Conservation (phyloP, 805 yeast species). For the Cyberlindnera mississippiensis region DNA sequence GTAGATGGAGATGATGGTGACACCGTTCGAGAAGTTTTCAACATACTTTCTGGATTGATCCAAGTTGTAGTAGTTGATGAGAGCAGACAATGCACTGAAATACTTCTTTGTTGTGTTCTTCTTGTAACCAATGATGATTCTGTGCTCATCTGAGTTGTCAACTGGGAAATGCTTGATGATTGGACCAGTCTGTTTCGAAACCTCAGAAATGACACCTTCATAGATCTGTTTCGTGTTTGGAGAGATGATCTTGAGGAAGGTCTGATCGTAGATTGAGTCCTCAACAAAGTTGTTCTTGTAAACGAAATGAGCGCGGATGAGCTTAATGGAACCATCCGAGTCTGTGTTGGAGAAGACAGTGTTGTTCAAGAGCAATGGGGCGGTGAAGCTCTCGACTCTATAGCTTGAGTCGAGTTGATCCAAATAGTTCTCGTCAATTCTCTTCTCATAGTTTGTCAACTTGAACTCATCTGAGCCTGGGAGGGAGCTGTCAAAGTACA, state of each 20-base stretch:
- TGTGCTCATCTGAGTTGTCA: constrained; percentile 75
- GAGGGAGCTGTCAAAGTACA: constrained; percentile 73
- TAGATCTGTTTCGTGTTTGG: constrained; percentile 75
- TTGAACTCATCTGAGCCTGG: constrained; percentile 42
- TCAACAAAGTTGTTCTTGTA: constrained; percentile 61
- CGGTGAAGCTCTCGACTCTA: constrained; percentile 75
- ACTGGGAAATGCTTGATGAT: constrained; percentile 83
- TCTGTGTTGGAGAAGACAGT: constrained; percentile 24
- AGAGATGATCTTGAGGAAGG: constrained; percentile 75
- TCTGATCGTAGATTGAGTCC: constrained; percentile 65
- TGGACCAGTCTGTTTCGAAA: constrained; percentile 72
- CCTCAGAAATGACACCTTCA: constrained; percentile 64
- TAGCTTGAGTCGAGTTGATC: constrained; percentile 51
- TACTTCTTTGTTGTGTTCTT: constrained; percentile 82
- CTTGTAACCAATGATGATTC: constrained; percentile 85
- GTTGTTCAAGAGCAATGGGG: constrained; percentile 46
- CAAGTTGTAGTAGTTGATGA: constrained; percentile 85
- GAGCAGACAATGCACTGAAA: constrained; percentile 79
- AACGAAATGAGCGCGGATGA: constrained; percentile 73
- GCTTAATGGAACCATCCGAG: constrained; percentile 34
- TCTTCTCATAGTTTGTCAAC: constrained; percentile 57
- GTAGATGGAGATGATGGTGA: constrained; percentile 83
- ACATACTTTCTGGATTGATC: constrained; percentile 85
- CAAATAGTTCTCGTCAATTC: constrained; percentile 79
- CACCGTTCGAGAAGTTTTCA: constrained; percentile 89